Base-by-base conservation (phyloP, 2,329 filamentous ascomycete genomes). In the Coniochaeta prunicola region DNA sequence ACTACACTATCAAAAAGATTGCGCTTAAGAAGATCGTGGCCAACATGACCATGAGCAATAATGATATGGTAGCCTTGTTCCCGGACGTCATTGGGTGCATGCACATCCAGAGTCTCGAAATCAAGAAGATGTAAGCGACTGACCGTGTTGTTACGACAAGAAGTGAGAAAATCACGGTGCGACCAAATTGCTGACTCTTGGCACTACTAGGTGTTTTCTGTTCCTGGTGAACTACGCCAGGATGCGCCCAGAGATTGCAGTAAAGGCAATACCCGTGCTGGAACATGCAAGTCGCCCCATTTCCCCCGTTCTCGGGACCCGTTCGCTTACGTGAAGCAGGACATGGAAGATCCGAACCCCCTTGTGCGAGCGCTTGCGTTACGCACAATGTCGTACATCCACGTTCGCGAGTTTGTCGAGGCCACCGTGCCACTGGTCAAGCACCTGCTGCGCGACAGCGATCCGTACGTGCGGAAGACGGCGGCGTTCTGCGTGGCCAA, bases 41-140 rank as follows among this genome's bases (percentile, higher is more conserved):
- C 72, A 99, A 99, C 73, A 99, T 99, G 94, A 99, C 94, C 64
- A 99, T 99, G 94, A 97, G 93, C 84, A 99, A 99, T 77, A 99
- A 97, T 71, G 94, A 99, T 74, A 99, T 99, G 94, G 89, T 97
- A 58, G 92, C 91, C 40, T 80, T 99, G 57, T 99, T 99, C 67
- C 92, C 93, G 19, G 94, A 99, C 71, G 89, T 99, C 61, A 90
- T 99, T 66, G 87, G 81, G 63, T 97, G 93, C 80, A 99, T 99
- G 94, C 86, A 90, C 67, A 90, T 99, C 62, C 89, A 88, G 57
- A 96, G 90, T 68, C 78, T 99, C 72, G 94, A 99, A 76, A 97
- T 99, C 76, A 99, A 99, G 84, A 99, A 99, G 82, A 99, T 99
- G 94, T 97, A 79, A 66, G 84, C 33, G 30, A 67, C 57, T 38